Evolutionary conservation across 805 yeast species (phyloP).

Genomic region (Wickerhamiella sergipiensis): DNA sequence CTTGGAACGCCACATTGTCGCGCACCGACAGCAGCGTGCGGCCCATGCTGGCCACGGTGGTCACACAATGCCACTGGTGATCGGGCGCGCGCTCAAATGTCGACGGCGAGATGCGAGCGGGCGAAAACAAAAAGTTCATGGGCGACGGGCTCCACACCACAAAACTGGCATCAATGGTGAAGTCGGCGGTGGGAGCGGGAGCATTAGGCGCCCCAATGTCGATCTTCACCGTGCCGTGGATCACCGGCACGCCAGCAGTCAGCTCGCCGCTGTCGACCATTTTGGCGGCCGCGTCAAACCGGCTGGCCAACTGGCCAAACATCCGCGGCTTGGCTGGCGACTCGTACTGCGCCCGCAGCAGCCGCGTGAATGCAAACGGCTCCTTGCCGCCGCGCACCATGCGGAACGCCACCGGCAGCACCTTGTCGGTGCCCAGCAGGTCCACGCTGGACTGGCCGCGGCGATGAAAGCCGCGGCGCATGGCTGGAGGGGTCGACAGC

Average conservation of each 20-base stretch:
- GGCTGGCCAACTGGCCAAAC: conserved; percentile 15
- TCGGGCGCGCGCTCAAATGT: conserved; percentile 7
- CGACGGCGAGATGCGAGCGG: not conserved
- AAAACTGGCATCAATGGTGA: conserved; percentile 16
- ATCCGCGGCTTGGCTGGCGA: conserved; percentile 21
- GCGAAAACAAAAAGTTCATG: not conserved
- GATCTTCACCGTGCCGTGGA: conserved; percentile 22
- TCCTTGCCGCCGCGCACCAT: conserved; percentile 10
- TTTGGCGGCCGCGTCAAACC: conserved; percentile 19
- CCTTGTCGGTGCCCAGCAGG: conserved; percentile 11
- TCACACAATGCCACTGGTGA: conserved; percentile 21
- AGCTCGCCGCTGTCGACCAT: conserved; percentile 11
- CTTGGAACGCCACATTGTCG: conserved; percentile 16
- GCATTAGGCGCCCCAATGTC: conserved; percentile 7
- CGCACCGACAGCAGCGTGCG: conserved; percentile 18
- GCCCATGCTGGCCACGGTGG: conserved; percentile 23
- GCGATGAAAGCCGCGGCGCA: conserved; percentile 11
- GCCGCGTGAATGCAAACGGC: conserved; percentile 20
- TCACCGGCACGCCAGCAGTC: conserved; percentile 16
- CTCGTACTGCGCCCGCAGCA: conserved; percentile 25
- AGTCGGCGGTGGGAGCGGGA: not conserved
- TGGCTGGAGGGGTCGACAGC: conserved; percentile 1
- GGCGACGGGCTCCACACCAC: conserved; percentile 7
- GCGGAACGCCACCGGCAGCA: conserved; percentile 20
- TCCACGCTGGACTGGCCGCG: conserved; percentile 15